Percentiles rank a stretch among this genome's conserved stretches.
phyloP scores from a whole-genome alignment of 306 rosid genomes.

The Medicago lupulina region DNA sequence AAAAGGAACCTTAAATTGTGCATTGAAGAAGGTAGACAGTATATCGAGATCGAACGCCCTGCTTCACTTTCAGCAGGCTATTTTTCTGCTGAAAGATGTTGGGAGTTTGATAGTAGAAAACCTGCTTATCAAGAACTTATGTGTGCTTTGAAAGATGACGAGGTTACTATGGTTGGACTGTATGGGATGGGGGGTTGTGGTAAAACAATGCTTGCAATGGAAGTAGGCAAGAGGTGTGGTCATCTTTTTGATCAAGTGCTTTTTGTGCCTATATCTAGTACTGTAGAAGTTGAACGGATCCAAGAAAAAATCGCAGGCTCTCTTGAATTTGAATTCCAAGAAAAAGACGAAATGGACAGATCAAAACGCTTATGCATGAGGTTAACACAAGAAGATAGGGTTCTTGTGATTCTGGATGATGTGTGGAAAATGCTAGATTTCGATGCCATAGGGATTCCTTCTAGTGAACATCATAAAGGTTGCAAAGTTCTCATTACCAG shows the following conservation, averaged over 20 bases:
- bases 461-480: slow-evolving; percentile 24
- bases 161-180: slow-evolving; percentile 25
- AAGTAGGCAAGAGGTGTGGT: slow-evolving; percentile 21
- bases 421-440: slow-evolving; percentile 35
- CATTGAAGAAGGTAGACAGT: slow-evolving; percentile 8
- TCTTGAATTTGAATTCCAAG: slow-evolving; percentile 30
- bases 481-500: slow-evolving; percentile 26
- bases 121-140: slow-evolving; percentile 24
- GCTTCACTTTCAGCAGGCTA: slow-evolving; percentile 16
- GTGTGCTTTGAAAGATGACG: slow-evolving; percentile 34
- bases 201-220: slow-evolving; percentile 35
- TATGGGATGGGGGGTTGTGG: slow-evolving; percentile 36
- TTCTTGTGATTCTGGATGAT: slow-evolving; percentile 29
- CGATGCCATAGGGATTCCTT: slow-evolving; percentile 25
- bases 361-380: slow-evolving; percentile 30
- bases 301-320: slow-evolving; percentile 31
- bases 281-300: slow-evolving; percentile 12
- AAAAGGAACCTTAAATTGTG: not conserved
- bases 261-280: slow-evolving; percentile 28
- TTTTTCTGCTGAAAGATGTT: not conserved
- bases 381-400: slow-evolving; percentile 21
- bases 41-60: not conserved
- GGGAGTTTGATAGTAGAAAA: slow-evolving; percentile 23
- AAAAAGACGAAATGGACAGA: slow-evolving; percentile 13
- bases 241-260: slow-evolving; percentile 30